Evolutionary conservation across 2,329 filamentous ascomycete species (phyloP).

Genomic region (Blastomyces percursus): DNA sequence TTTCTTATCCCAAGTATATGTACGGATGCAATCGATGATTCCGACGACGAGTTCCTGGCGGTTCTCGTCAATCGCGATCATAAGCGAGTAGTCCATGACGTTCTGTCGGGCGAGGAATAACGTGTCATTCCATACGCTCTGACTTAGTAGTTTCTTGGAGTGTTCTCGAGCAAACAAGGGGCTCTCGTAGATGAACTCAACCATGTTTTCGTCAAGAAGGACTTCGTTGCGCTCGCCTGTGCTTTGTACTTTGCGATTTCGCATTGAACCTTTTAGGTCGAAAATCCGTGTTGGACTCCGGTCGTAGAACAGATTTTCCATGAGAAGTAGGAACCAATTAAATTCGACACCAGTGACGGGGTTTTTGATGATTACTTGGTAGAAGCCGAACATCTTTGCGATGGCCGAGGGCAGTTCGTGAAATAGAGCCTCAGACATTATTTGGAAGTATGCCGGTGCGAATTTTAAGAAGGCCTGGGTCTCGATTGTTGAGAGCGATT

Average conservation of each 20-base stretch:
- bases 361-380: conserved; percentile 95
- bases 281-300: conserved; percentile 80
- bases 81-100: conserved; percentile 98
- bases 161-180: conserved; percentile 92
- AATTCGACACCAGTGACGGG: conserved; percentile 83
- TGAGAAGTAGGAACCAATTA: conserved; percentile 85
- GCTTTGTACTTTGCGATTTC: conserved; percentile 91
- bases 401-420: conserved; percentile 93
- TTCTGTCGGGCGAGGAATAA: conserved; percentile 89
- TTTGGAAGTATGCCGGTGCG: conserved; percentile 91
- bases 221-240: conserved; percentile 96
- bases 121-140: conserved; percentile 95
- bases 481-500: conserved; percentile 81
- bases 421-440: conserved; percentile 94
- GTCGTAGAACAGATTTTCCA: conserved; percentile 98
- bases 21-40: conserved; percentile 96
- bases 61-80: conserved; percentile 92
- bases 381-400: conserved; percentile 98
- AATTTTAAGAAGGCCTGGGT: conserved; percentile 91
- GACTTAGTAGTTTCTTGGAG: conserved; percentile 82
- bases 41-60: conserved; percentile 88
- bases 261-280: conserved; percentile 96
- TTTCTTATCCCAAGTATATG: conserved; percentile 99
- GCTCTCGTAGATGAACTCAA: conserved; percentile 97
- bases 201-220: conserved; percentile 94